A percentile compares a stretch with the other conserved stretches of the same genome.
Evolutionary conservation across 2,329 filamentous ascomycete species (phyloP).

Genomic region (Volutella citrinella): DNA sequence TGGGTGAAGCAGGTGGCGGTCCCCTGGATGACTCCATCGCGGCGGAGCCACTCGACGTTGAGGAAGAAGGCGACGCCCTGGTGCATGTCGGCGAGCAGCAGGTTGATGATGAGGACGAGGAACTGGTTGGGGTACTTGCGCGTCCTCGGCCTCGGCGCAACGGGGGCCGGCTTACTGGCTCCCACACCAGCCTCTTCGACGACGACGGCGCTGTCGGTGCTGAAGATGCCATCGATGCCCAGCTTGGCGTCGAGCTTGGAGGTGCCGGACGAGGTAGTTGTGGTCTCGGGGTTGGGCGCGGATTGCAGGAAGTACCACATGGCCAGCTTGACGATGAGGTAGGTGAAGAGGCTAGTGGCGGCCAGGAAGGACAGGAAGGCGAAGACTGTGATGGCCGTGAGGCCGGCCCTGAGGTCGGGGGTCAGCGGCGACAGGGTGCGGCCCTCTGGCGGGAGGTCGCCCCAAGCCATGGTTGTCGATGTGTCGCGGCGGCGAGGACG

Average conservation of each 20-base stretch:
- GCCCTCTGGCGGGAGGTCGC: constrained; percentile 16
- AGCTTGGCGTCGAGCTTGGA: constrained; percentile 37
- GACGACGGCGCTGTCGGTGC: constrained; percentile 6
- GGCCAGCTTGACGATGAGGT: constrained; percentile 29
- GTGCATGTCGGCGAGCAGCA: constrained; percentile 65
- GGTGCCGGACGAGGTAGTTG: constrained; percentile 19
- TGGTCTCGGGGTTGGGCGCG: constrained; percentile 7
- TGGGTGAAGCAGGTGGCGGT: constrained; percentile 58
- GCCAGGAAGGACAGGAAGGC: constrained; percentile 30
- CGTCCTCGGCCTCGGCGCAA: constrained; percentile 16
- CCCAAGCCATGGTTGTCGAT: constrained; percentile 29
- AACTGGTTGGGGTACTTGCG: constrained; percentile 59
- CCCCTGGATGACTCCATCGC: constrained; percentile 52
- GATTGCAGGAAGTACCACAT: constrained; percentile 22
- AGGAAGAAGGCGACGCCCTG: constrained; percentile 63
- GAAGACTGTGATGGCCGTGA: constrained; percentile 28
- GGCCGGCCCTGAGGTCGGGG: constrained; percentile 20
- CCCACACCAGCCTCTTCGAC: neutral
- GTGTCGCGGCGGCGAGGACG: too few relatives aligned
- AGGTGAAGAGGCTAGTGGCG: constrained; percentile 27
- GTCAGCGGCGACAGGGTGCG: constrained; percentile 24
- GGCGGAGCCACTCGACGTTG: constrained; percentile 56
- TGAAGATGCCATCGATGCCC: constrained; percentile 34
- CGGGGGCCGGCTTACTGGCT: neutral
- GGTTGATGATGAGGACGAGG: constrained; percentile 66